These are phyloP conservation scores for Beauveria asiatica DNA, from an alignment of 2,329 filamentous ascomycete genomes.

Conservation along the genomic window DNA sequence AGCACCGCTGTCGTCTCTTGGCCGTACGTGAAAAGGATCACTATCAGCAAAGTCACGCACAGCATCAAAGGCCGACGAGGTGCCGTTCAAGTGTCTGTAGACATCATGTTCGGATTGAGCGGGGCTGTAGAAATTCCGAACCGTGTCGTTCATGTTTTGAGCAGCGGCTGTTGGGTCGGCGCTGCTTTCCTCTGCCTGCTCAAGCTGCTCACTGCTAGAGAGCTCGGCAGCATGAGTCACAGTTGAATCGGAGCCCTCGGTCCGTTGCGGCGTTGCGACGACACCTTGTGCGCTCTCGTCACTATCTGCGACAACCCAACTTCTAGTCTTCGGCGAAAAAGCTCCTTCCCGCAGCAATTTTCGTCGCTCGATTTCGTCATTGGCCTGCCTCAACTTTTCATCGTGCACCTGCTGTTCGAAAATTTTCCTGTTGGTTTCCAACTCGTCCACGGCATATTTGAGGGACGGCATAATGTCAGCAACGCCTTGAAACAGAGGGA, in stretches of 20 bases:
- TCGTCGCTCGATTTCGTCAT: constrained; percentile 29
- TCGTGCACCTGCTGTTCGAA: constrained; percentile 63
- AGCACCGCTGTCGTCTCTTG: constrained; percentile 22
- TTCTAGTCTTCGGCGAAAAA: constrained; percentile 38
- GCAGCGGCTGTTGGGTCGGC: not conserved
- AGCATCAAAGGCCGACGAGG: constrained; percentile 29
- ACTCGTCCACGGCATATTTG: constrained; percentile 74
- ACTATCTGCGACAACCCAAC: constrained; percentile 25
- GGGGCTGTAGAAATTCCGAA: constrained; percentile 14
- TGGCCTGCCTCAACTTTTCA: constrained; percentile 43
- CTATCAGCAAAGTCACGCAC: constrained; percentile 40
- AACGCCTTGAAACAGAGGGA: constrained; percentile 83
- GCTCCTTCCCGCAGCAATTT: constrained; percentile 31
- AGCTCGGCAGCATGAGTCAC: not conserved
- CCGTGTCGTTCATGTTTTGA: not conserved
- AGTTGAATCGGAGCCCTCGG: constrained; percentile 8
- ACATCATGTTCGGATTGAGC: constrained; percentile 15
- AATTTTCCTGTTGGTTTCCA: constrained; percentile 64
- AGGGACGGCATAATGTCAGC: constrained; percentile 79
- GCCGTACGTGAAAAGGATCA: constrained; percentile 37
- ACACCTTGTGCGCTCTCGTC: not conserved
- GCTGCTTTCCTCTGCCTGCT: not conserved
- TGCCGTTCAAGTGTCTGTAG: constrained; percentile 37
- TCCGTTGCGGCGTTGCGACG: not conserved
- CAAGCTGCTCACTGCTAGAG: not conserved